phyloP scores from a whole-genome alignment of 495 filamentous ascomycete species.

The Cercophora samala region DNA sequence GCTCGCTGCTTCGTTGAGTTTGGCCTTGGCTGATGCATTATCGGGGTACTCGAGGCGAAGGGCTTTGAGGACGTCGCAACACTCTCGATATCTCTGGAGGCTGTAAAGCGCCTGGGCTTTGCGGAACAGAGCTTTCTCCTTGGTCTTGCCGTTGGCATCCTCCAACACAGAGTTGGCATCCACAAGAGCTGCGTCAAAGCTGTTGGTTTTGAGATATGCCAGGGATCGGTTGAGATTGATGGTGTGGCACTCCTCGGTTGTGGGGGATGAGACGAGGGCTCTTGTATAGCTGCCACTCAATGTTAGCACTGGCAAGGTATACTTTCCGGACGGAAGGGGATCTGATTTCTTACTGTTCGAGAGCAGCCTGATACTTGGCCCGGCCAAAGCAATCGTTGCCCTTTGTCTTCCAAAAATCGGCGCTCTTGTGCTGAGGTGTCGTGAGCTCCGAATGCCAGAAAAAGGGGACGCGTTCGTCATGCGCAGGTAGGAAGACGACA shows the following conservation, averaged over 20 bases:
- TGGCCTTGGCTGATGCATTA: neutral
- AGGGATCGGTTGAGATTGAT: slow-evolving; percentile 18
- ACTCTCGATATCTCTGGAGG: slow-evolving; percentile 37
- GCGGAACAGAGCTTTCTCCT: slow-evolving; percentile 48
- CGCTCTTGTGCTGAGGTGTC: neutral
- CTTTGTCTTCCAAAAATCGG: neutral
- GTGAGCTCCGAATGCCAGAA: neutral
- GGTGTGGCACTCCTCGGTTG: slow-evolving; percentile 2
- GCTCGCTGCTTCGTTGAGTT: neutral
- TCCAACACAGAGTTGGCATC: slow-evolving; percentile 6
- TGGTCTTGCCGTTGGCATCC: neutral
- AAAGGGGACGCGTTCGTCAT: neutral
- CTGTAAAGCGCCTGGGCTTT: slow-evolving; percentile 47
- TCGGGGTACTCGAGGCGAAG: neutral
- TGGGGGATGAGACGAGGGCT: slow-evolving; percentile 13
- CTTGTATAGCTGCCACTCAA: neutral
- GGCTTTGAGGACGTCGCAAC: slow-evolving; percentile 22
- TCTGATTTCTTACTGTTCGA: neutral
- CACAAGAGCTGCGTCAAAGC: slow-evolving; percentile 14
- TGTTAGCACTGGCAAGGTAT: neutral
- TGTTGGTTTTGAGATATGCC: slow-evolving; percentile 4
- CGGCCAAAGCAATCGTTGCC: neutral
- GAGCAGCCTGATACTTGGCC: neutral
- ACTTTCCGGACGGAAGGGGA: neutral
- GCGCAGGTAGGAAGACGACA: neutral